Conservation (phyloP, 257 asterid species). For the Solanum gracilifrons region DNA sequence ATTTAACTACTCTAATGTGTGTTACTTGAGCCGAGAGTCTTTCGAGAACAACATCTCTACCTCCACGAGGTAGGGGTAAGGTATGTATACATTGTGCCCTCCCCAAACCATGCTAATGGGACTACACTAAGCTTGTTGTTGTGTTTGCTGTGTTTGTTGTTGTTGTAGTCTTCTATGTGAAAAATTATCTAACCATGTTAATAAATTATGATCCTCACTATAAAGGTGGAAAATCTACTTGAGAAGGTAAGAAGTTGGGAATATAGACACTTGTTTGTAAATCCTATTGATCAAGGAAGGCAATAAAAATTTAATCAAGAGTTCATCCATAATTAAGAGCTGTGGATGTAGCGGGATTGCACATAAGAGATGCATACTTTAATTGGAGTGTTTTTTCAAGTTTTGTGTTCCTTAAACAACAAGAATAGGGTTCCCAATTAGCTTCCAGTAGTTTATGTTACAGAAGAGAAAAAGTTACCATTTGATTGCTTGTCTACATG, state of each 20-base stretch:
- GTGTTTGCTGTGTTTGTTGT: background rate
- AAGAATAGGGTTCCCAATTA: background rate
- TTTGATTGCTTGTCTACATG: background rate
- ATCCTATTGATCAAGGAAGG: background rate
- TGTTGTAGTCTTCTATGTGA: background rate
- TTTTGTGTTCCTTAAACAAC: background rate
- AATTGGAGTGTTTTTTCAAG: background rate
- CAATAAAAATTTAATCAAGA: background rate
- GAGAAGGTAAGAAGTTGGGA: background rate
- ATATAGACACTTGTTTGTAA: background rate
- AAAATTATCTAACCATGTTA: background rate
- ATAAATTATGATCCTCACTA: background rate
- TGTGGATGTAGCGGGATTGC: background rate
- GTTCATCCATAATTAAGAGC: background rate
- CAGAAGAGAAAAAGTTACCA: background rate
- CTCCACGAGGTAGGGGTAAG: background rate
- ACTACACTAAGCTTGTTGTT: background rate
- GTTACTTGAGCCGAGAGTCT: background rate
- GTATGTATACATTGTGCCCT: background rate
- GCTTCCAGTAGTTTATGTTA: background rate
- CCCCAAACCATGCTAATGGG: background rate
- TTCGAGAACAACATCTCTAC: background rate
- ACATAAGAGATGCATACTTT: background rate
- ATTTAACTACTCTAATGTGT: background rate
- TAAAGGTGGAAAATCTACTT: background rate